Evolutionary conservation across 768 basidiomycete species (phyloP).

Genomic region (Termitomyces sp.): DNA sequence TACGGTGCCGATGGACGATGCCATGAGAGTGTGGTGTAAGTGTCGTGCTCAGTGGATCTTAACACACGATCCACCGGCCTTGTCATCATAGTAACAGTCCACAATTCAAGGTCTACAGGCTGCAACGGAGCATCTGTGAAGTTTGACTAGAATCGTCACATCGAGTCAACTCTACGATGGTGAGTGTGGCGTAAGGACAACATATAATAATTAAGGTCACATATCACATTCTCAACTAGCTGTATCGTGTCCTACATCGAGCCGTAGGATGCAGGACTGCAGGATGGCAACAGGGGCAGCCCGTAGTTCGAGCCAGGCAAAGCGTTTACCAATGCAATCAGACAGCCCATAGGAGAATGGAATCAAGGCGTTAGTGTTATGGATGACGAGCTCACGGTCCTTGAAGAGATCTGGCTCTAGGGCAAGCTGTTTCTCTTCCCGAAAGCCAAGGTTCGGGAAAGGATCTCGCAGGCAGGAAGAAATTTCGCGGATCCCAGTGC

Average conservation of each 20-base stretch:
- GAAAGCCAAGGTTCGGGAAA: conserved; percentile 33
- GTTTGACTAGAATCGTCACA: no score
- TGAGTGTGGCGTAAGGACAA: neutral
- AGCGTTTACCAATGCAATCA: conserved; percentile 42
- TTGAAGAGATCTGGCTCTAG: no score
- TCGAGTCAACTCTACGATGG: no score
- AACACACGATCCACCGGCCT: no score
- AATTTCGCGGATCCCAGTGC: no score
- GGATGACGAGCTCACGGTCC: no score
- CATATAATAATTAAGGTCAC: conserved; percentile 15
- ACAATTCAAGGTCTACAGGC: no score
- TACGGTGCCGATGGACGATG: no score
- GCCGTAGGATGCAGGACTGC: conserved; percentile 24
- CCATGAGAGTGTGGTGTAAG: no score
- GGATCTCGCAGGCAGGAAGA: conserved; percentile 29
- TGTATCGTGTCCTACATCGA: conserved; percentile 20
- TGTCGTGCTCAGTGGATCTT: no score
- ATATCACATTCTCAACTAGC: conserved; percentile 22
- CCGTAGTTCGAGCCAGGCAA: conserved; percentile 30
- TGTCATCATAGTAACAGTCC: no score
- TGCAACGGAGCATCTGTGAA: no score
- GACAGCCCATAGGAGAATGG: conserved; percentile 40
- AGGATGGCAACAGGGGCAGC: conserved; percentile 22
- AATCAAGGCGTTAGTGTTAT: conserved; percentile 30
- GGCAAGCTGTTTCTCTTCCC: conserved; percentile 10